A percentile compares a stretch with the other conserved stretches of the same genome.
These are phyloP conservation scores for Apiospora arundinis DNA, from an alignment of 2,329 filamentous ascomycete genomes.

Conservation along the genomic window DNA sequence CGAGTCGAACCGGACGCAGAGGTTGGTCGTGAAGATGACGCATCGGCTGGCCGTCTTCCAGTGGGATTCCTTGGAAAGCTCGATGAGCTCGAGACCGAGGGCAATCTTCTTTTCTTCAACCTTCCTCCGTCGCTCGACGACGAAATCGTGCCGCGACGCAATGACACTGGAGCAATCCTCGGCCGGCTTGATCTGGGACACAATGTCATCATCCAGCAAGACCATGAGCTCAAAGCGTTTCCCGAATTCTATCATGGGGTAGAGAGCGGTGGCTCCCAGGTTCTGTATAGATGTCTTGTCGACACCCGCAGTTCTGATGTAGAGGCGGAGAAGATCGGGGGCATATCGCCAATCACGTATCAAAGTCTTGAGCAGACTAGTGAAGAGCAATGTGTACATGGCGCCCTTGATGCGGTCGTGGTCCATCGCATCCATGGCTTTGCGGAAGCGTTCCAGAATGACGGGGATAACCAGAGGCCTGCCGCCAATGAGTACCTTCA, in stretches of 20 bases:
- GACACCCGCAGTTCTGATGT: slow-evolving; percentile 86
- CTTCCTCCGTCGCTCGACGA: slow-evolving; percentile 74
- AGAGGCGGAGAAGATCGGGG: slow-evolving; percentile 85
- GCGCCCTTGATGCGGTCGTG: slow-evolving; percentile 93
- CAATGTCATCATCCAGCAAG: slow-evolving; percentile 73
- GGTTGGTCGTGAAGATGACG: slow-evolving; percentile 86
- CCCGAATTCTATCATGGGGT: slow-evolving; percentile 89
- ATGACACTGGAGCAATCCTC: slow-evolving; percentile 69
- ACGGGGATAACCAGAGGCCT: slow-evolving; percentile 88
- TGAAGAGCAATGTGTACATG: slow-evolving; percentile 89
- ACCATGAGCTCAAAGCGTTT: slow-evolving; percentile 87
- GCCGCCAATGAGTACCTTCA: slow-evolving; percentile 89
- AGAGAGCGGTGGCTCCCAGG: slow-evolving; percentile 80
- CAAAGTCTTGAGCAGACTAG: slow-evolving; percentile 85
- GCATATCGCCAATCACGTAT: slow-evolving; percentile 95
- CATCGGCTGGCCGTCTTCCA: slow-evolving; percentile 96
- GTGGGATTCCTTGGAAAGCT: slow-evolving; percentile 79
- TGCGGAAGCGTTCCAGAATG: slow-evolving; percentile 79
- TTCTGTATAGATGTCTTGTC: slow-evolving; percentile 96
- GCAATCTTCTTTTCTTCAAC: slow-evolving; percentile 86
- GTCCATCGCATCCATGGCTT: slow-evolving; percentile 79
- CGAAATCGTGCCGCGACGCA: slow-evolving; percentile 71
- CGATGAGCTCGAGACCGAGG: slow-evolving; percentile 81
- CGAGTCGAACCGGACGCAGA: slow-evolving; percentile 89
- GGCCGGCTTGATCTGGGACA: slow-evolving; percentile 74